Base-by-base conservation (phyloP, 2,329 filamentous ascomycete genomes). In the Saccharata proteae region DNA sequence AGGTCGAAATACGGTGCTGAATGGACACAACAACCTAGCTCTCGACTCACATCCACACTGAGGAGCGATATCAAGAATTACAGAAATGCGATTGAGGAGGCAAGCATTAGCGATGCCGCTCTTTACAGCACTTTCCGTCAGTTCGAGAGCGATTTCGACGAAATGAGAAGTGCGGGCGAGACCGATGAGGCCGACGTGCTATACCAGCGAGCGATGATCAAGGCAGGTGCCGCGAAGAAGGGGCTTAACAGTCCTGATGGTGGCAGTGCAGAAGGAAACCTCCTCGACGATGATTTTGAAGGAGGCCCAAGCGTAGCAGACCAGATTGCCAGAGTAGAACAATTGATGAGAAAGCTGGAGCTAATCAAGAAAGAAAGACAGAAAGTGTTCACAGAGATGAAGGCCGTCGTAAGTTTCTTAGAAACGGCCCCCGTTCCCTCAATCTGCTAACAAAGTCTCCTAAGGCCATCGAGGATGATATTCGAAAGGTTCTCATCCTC, bases 401-500 rank as follows among this genome's bases (percentile, higher is more conserved):
- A 98, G 56, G 86, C 96, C 43, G 96, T 93, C 77, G 90, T 92
- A 56, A 46, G 67, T 39, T 6, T 33, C 8, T 2, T 15, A 13
- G n/a, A n/a, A n/a, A n/a, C n/a, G 3, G 11, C 28, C 3, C 13
- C 25, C 3, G 12, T 10, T 15, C 5, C 7, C 24, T 8, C 19
- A 7, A 21, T 21, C 7, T 16, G n/a, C 23, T 40, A 34, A 40
- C 35, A 18, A 34, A 39, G 23, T 13, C 28, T 10, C 41, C n/a
- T n/a, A n/a, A 94, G 88, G 79, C 88, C 32, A 88, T 93, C 58
- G 84, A 80, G 42, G 92, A 98, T 49, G 92, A 98, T 48, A 98
- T 98, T 40, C 94, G 86, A 4, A 90, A 93, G 49, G 86, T 96
- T 9, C 67, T 98, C 38, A 98, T 98, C 34, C 64, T 98, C 37